Conservation (phyloP, 2,329 filamentous ascomycete genomes). For the Arachnopeziza araneosa region DNA sequence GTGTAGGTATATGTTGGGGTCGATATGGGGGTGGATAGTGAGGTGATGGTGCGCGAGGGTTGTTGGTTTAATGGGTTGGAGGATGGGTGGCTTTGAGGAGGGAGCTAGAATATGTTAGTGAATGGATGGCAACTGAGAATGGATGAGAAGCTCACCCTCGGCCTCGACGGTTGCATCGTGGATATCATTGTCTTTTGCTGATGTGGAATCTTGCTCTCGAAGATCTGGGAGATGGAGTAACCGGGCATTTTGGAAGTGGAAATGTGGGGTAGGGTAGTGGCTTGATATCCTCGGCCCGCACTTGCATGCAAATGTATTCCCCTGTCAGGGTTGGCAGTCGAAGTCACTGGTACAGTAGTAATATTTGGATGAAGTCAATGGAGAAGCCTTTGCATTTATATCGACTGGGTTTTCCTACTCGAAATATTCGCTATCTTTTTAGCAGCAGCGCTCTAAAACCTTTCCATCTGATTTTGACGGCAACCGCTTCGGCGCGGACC, state of each 20-base stretch:
- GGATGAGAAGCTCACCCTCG: not conserved
- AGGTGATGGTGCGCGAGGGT: not conserved
- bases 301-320: not conserved
- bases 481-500: not conserved
- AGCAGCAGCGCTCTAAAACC: not conserved
- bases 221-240: slow-evolving; percentile 18
- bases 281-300: not conserved
- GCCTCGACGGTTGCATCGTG: slow-evolving; percentile 16
- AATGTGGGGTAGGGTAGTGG: not conserved
- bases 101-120: not conserved
- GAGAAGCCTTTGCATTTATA: not conserved
- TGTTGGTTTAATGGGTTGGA: not conserved
- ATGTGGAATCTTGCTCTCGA: not conserved
- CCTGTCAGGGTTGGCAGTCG: not conserved
- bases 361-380: not conserved
- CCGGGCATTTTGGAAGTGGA: slow-evolving; percentile 5
- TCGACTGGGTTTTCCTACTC: not conserved
- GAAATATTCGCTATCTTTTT: not conserved
- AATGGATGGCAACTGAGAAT: not conserved
- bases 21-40: not conserved
- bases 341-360: no score
- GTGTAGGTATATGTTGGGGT: not conserved
- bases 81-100: not conserved
- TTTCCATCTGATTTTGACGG: not conserved
- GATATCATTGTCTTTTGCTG: slow-evolving; percentile 14